These are phyloP conservation scores for Pisolithus sp. DNA, from an alignment of 768 basidiomycete genomes.

Conservation along the genomic window DNA sequence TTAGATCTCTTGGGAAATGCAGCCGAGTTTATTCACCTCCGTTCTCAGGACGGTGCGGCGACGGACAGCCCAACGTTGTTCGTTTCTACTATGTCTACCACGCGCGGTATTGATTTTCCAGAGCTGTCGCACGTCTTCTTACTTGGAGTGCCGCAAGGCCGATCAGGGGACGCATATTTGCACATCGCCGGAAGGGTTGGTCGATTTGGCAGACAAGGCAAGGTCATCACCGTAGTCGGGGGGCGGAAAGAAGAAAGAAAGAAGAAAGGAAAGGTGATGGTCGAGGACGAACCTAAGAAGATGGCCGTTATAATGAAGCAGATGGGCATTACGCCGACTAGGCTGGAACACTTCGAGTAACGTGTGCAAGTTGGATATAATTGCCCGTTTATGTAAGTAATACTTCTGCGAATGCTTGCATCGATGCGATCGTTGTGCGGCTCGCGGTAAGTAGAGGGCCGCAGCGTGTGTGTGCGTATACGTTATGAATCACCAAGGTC, in stretches of 20 bases:
- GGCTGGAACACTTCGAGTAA: conserved; percentile 49
- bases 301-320: conserved; percentile 41
- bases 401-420: not conserved
- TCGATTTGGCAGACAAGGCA: conserved; percentile 59
- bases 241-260: conserved; percentile 24
- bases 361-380: not conserved
- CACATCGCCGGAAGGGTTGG: conserved; percentile 75
- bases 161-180: conserved; percentile 52
- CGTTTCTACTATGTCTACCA: conserved; percentile 62
- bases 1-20: conserved; percentile 46
- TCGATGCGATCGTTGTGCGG: not conserved
- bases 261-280: conserved; percentile 21
- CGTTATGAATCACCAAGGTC: not conserved
- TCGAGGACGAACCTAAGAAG: conserved; percentile 30
- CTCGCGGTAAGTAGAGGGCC: not conserved
- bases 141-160: conserved; percentile 51
- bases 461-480: not conserved
- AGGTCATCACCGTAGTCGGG: conserved; percentile 58
- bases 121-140: conserved; percentile 71
- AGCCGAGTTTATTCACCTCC: conserved; percentile 38
- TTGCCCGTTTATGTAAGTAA: too few species aligned
- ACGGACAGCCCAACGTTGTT: conserved; percentile 56
- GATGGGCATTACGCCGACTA: conserved; percentile 39
- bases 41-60: conserved; percentile 26
- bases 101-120: conserved; percentile 68